A percentile compares a stretch with the other conserved stretches of the same genome.
These are phyloP conservation scores for Helianthus annuus DNA, from an alignment of 129 eudicot species.

Conservation along the genomic window DNA sequence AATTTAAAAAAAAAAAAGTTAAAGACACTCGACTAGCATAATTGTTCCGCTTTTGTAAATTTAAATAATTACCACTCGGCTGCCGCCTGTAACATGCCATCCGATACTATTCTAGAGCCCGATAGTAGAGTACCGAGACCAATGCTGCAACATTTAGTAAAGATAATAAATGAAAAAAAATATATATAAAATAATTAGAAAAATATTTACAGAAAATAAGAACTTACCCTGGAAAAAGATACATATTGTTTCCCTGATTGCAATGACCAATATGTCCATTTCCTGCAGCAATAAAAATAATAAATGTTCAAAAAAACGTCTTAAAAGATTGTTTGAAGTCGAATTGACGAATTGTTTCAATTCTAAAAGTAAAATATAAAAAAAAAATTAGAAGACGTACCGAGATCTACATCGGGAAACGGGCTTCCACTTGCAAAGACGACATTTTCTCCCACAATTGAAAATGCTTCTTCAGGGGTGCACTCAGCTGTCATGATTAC, in stretches of 20 bases:
- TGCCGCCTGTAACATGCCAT: constrained; percentile 99
- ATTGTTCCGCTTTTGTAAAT: neutral
- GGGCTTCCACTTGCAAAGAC: constrained; percentile 98
- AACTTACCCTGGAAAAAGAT: constrained; percentile 94
- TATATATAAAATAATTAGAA: neutral
- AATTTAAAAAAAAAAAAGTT: neutral
- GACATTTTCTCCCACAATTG: constrained; percentile 83
- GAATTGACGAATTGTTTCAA: neutral
- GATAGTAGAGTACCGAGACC: constrained; percentile 95
- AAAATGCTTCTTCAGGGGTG: constrained; percentile 92
- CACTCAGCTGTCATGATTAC: constrained; percentile 70
- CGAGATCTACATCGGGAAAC: constrained; percentile 88
- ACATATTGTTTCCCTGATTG: constrained; percentile 99
- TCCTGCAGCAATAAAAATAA: constrained; percentile 47
- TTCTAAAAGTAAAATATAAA: constrained; percentile 8
- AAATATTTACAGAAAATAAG: neutral
- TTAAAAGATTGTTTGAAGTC: neutral
- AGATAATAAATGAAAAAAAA: neutral
- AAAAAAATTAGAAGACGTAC: constrained; percentile 42
- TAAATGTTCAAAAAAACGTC: neutral
- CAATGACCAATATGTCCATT: constrained; percentile 81
- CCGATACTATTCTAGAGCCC: constrained; percentile 83
- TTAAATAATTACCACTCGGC: constrained; percentile 75
- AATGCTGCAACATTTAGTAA: constrained; percentile 53
- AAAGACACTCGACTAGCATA: neutral